Evolutionary conservation across 352 stramenopile genomes (phyloP).

Genomic region (Globisporangium rhizosaccharum): DNA sequence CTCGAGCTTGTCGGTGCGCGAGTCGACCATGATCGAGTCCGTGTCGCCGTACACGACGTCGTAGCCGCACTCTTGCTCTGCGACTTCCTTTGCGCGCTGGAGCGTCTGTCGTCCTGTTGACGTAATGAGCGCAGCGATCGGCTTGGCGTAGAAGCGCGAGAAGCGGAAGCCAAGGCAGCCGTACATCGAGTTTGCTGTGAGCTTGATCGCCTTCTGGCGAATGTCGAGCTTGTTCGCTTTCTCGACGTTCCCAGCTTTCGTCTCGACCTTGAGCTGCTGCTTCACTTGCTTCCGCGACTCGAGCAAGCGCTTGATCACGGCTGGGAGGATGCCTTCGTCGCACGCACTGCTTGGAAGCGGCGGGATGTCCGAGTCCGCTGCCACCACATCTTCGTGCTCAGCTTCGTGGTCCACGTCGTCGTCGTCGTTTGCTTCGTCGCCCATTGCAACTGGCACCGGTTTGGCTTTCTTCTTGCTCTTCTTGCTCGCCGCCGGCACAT

Average conservation of each 20-base stretch:
- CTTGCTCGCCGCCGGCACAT: constrained; percentile 8
- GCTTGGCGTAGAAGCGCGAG: constrained; percentile 98
- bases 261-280: constrained; percentile 94
- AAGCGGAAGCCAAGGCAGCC: constrained; percentile 98
- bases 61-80: constrained; percentile 95
- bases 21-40: constrained; percentile 99
- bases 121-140: constrained; percentile 99
- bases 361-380: constrained; percentile 82
- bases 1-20: constrained; percentile 88
- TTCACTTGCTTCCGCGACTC: constrained; percentile 98
- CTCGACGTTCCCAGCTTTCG: constrained; percentile 81
- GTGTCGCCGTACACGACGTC: constrained; percentile 99
- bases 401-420: constrained; percentile 73
- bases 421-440: constrained; percentile 72
- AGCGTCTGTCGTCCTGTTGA: constrained; percentile 97
- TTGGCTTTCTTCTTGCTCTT: constrained; percentile 58
- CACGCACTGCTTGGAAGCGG: constrained; percentile 65
- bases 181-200: constrained; percentile 99
- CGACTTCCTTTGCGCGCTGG: constrained; percentile 96
- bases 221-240: constrained; percentile 94
- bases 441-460: constrained; percentile 40
- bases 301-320: constrained; percentile 97
- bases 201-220: constrained; percentile 98
- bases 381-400: constrained; percentile 43
- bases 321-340: constrained; percentile 91